Evolutionary conservation across 2,329 filamentous ascomycete genomes (phyloP), one percentile per base, ranked within the genome.

Genomic region (Zasmidium cellare): DNA sequence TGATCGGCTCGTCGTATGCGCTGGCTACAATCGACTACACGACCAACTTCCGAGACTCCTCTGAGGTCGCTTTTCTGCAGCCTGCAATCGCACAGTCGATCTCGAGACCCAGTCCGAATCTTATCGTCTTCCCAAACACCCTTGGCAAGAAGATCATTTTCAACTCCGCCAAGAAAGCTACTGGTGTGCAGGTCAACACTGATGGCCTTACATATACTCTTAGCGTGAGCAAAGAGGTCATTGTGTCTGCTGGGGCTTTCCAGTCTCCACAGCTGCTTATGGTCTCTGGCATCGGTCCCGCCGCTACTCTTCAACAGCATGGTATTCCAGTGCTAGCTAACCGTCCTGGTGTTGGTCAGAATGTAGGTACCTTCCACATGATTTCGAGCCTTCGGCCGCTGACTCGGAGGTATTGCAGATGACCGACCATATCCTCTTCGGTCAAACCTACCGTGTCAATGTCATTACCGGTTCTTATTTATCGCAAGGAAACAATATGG

Each of bases 191-290:
- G 46, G 65, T 68, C 41, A 38, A 69, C 56, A 66, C 71, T 16
- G 64, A 63, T 2, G 56, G 47, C 22, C 51, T 62, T 24, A 56
- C 45, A 22, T 69, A 60, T 55, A 70, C 46, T 24, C 53, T 71
- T 41, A 49, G 55, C 0, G 74, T 74, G 1, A 71, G 66, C 11
- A 74, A 75, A 47, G 77, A 79, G 61, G 74, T 79, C 25, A 76
- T 80, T 24, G 56, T 79, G 1, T 76, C 76, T 0, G 76, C 75
- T 1, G 77, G 76, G 16, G 68, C 71, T 2, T 76, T 77, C 44
- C 74, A 75, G 31, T 76, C 73, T 1, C 77, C 76, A 0, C 76
- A 78, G 55, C 65, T 72, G 1, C 51, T 71, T n/a, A 69, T 69
- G 68, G 60, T 72, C 1, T 71, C 68, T 18, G 71, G 69, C n/a